Conservation (phyloP, 495 filamentous ascomycete species). For the Pyrenula aspistea region DNA sequence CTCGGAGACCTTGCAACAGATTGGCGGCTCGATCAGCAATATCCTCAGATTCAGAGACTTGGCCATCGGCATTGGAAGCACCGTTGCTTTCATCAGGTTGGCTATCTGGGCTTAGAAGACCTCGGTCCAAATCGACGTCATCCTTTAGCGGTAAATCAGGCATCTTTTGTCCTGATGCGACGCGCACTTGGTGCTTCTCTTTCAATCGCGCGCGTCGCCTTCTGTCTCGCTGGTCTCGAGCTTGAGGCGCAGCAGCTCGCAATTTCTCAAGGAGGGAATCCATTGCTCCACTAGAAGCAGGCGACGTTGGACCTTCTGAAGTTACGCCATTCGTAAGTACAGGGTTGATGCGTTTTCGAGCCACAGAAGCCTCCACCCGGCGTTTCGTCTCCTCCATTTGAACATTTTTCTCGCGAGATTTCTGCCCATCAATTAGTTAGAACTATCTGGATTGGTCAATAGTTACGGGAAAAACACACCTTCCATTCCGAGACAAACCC, state of each 20-base stretch:
- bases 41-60: constrained; percentile 52
- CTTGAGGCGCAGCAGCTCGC: constrained; percentile 82
- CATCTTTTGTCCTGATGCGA: constrained; percentile 76
- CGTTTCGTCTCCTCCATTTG: constrained; percentile 67
- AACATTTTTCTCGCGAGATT: constrained; percentile 86
- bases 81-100: constrained; percentile 27
- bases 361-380: constrained; percentile 80
- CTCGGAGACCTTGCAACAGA: constrained; percentile 66
- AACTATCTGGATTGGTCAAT: background rate
- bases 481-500: constrained; percentile 87
- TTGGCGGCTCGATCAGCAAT: constrained; percentile 73
- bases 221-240: constrained; percentile 74
- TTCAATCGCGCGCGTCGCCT: constrained; percentile 78
- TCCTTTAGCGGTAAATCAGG: constrained; percentile 41
- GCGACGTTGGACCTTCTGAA: constrained; percentile 44
- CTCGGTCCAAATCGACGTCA: constrained; percentile 16
- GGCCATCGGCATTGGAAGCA: constrained; percentile 17
- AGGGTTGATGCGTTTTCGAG: constrained; percentile 69
- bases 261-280: constrained; percentile 93
- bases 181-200: constrained; percentile 83
- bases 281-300: constrained; percentile 84
- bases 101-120: constrained; percentile 25
- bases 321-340: constrained; percentile 32
- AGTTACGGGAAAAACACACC: constrained; percentile 30
- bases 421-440: constrained; percentile 32